Base-by-base conservation (phyloP, 1,284 basidiomycete genomes). In the Vanrija pseudolonga region DNA sequence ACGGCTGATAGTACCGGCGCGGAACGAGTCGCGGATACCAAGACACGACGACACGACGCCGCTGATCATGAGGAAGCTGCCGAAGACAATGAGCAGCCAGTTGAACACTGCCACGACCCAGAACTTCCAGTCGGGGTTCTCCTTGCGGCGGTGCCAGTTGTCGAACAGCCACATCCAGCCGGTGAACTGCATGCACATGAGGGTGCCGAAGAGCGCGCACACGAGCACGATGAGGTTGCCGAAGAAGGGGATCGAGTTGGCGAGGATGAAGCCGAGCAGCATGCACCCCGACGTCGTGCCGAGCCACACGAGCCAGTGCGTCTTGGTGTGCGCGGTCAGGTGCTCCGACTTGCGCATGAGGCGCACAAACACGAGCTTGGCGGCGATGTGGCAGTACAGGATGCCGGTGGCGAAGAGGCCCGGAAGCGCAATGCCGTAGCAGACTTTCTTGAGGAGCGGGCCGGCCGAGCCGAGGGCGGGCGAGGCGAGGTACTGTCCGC, bases 331-430 rank as follows among this genome's bases (percentile, higher is more conserved):
- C 7, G 75, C 76, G 57, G 84, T 79, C 47, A 87, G 67, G 66
- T 87, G 85, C 11, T 70, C 69, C 12, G 81, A 79, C 56, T 79
- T 77, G n/a, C 83, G 79, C 64, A 86, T 82, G 50, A 82, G 60
- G 11, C 84, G 80, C 52, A 86, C 78, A 63, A 86, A 85, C 45
- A 85, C 63, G 43, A 84, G 80, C 65, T 85, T 85, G 23, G 83
- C 81, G 6, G 82, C 79, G 3, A 71, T 55, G 54, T 69, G 68
- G 24, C 56, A 60, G 56, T 68, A 66, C 38, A 76, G 53, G 22
- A 65, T 58, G n/a, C 59, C 59, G 15, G 59, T 57, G 15, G 66
- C 63, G 22, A 74, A 45, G 11, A 77, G 56, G 6, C 68, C 68
- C 0, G 68, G 69, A 7, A 74, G 43, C 3, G 71, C 69, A 23